These are phyloP conservation scores for Penicillium cataractarum DNA, from an alignment of 495 filamentous ascomycete genomes.

Conservation along the genomic window DNA sequence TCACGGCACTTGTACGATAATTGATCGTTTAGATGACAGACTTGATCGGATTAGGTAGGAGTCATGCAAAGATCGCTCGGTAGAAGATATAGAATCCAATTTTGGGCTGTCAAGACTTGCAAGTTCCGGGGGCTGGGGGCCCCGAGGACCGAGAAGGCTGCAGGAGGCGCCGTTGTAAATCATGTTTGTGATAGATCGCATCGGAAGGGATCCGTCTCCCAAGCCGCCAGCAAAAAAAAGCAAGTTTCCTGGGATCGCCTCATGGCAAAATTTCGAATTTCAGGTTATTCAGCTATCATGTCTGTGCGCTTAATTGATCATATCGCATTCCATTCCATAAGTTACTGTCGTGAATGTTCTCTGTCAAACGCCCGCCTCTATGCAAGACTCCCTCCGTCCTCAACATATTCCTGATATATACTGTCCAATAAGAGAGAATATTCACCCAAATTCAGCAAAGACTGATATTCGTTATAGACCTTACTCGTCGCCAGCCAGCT, in stretches of 20 bases:
- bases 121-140: conserved; percentile 11
- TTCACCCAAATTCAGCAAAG: neutral
- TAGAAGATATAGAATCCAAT: conserved; percentile 13
- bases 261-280: neutral
- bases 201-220: neutral
- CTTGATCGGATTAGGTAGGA: conserved; percentile 1
- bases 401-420: conserved; percentile 10
- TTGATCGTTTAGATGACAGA: neutral
- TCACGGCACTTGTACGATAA: conserved; percentile 3
- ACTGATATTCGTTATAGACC: conserved; percentile 1
- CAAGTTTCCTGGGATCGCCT: neutral
- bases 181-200: conserved; percentile 30
- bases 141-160: neutral
- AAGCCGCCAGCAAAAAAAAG: neutral
- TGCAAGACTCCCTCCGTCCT: conserved; percentile 12
- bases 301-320: neutral
- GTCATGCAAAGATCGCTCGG: conserved; percentile 6
- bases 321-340: neutral
- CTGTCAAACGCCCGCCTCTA: conserved; percentile 16
- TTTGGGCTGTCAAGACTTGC: conserved; percentile 14
- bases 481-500: conserved; percentile 56
- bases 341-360: neutral
- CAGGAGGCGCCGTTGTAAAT: conserved; percentile 29
- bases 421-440: neutral
- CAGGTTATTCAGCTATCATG: conserved; percentile 5